Evolutionary conservation across 2,329 filamentous ascomycete genomes (phyloP).

Genomic region (Thelonectria blattea): DNA sequence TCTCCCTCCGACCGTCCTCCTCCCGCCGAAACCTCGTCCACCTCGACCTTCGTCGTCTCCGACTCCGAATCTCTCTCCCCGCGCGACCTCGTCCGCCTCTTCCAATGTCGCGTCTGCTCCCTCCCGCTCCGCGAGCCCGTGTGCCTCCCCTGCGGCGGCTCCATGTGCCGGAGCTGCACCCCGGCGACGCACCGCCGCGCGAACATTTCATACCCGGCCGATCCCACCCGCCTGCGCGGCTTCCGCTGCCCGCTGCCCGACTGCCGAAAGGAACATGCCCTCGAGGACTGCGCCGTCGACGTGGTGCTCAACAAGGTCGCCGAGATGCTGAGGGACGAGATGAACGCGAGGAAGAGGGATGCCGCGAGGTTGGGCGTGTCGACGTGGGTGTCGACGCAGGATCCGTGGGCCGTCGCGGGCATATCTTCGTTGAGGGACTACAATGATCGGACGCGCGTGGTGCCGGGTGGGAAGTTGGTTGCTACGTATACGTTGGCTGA

Average conservation of each 20-base stretch:
- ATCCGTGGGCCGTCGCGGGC: conserved; percentile 50
- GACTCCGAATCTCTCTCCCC: conserved; percentile 20
- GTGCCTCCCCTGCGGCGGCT: conserved; percentile 81
- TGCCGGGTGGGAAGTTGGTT: conserved; percentile 65
- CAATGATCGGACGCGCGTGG: conserved; percentile 41
- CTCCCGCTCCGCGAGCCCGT: conserved; percentile 70
- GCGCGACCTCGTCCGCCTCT: conserved; percentile 62
- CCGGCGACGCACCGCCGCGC: conserved; percentile 68
- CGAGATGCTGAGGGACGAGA: conserved; percentile 60
- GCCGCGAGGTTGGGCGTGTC: conserved; percentile 36
- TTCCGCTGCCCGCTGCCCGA: conserved; percentile 75
- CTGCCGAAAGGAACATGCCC: conserved; percentile 74
- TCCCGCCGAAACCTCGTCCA: neutral
- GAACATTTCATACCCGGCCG: conserved; percentile 79
- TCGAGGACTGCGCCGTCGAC: conserved; percentile 78
- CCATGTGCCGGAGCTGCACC: conserved; percentile 76
- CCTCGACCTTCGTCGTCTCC: neutral
- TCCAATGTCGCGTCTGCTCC: conserved; percentile 81
- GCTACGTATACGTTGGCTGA: conserved; percentile 72
- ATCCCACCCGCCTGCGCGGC: conserved; percentile 68
- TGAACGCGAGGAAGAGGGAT: conserved; percentile 50
- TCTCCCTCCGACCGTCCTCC: neutral
- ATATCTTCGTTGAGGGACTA: conserved; percentile 48
- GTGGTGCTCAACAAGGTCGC: conserved; percentile 78
- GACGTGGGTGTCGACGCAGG: conserved; percentile 46